These are phyloP conservation scores for Haplographium delicatum DNA, from an alignment of 495 filamentous ascomycete species.

Conservation along the genomic window DNA sequence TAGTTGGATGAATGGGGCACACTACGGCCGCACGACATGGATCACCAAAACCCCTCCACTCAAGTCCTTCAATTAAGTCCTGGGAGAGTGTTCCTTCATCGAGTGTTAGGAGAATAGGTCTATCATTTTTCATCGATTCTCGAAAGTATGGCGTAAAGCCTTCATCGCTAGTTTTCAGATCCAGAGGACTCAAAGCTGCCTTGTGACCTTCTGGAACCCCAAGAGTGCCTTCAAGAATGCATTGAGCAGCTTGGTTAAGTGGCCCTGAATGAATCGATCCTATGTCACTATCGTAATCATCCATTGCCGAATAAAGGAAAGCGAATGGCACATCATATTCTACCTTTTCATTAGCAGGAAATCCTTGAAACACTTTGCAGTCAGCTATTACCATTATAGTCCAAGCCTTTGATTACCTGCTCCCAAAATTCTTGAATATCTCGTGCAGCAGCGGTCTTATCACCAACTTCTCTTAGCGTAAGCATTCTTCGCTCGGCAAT, in stretches of 20 bases:
- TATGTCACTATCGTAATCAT: slow-evolving; percentile 46
- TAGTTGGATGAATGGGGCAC: slow-evolving; percentile 66
- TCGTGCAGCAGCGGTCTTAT: slow-evolving; percentile 59
- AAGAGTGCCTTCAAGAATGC: slow-evolving; percentile 55
- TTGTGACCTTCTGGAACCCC: slow-evolving; percentile 58
- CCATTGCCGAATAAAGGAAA: slow-evolving; percentile 54
- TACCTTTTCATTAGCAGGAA: neutral
- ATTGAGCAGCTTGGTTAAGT: slow-evolving; percentile 44
- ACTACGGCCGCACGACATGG: slow-evolving; percentile 59
- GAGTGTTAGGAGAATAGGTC: slow-evolving; percentile 52
- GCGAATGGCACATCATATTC: slow-evolving; percentile 59
- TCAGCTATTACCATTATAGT: slow-evolving; percentile 50
- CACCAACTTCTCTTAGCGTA: slow-evolving; percentile 63
- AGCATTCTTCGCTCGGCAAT: slow-evolving; percentile 62
- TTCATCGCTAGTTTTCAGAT: slow-evolving; percentile 54
- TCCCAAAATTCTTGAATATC: slow-evolving; percentile 60
- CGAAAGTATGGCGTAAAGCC: slow-evolving; percentile 62
- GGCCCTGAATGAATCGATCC: slow-evolving; percentile 58
- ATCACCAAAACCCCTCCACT: slow-evolving; percentile 61
- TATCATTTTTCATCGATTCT: slow-evolving; percentile 57
- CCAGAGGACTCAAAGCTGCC: slow-evolving; percentile 46
- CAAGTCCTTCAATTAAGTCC: slow-evolving; percentile 53
- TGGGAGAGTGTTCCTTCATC: slow-evolving; percentile 43
- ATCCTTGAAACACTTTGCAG: neutral
- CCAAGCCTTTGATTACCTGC: slow-evolving; percentile 49